phyloP scores from a whole-genome alignment of 106 monocot species.

The Apostasia ramifera region DNA sequence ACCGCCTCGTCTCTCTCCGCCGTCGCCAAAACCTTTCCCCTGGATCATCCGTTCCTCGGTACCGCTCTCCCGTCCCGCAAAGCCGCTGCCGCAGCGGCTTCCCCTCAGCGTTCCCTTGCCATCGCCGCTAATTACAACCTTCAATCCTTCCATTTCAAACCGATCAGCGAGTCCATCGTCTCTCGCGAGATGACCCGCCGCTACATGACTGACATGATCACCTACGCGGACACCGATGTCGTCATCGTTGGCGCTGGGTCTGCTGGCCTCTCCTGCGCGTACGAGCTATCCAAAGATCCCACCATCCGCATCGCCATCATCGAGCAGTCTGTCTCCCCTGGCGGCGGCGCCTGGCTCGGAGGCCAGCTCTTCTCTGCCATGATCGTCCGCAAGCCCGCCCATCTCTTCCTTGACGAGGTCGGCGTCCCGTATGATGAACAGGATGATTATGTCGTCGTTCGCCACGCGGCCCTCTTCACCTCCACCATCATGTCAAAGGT shows the following conservation, averaged over 20 bases:
- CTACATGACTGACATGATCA: slow-evolving; percentile 99
- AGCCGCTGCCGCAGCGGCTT: neutral
- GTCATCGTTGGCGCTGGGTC: slow-evolving; percentile 86
- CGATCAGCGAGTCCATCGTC: slow-evolving; percentile 91
- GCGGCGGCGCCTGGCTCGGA: slow-evolving; percentile 96
- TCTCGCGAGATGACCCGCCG: slow-evolving; percentile 91
- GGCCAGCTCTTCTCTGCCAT: slow-evolving; percentile 99
- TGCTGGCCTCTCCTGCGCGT: slow-evolving; percentile 89
- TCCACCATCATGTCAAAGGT: slow-evolving; percentile 83
- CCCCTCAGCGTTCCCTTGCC: slow-evolving; percentile 6
- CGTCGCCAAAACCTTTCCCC: no score
- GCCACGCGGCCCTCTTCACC: slow-evolving; percentile 89
- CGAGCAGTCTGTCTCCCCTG: slow-evolving; percentile 95
- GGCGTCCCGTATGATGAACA: slow-evolving; percentile 68
- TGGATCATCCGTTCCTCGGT: neutral
- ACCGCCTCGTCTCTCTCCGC: no score
- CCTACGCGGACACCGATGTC: slow-evolving; percentile 92
- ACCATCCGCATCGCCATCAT: slow-evolving; percentile 62
- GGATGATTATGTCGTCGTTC: slow-evolving; percentile 81
- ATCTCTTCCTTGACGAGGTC: slow-evolving; percentile 81
- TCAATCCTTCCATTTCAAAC: slow-evolving; percentile 57
- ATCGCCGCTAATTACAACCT: slow-evolving; percentile 43
- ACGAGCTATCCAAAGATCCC: slow-evolving; percentile 87
- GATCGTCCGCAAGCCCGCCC: slow-evolving; percentile 95
- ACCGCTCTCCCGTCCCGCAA: slow-evolving; percentile 13